Conservation (phyloP, 371 early-diverging fungal genomes). For the Actinomucor elegans region DNA sequence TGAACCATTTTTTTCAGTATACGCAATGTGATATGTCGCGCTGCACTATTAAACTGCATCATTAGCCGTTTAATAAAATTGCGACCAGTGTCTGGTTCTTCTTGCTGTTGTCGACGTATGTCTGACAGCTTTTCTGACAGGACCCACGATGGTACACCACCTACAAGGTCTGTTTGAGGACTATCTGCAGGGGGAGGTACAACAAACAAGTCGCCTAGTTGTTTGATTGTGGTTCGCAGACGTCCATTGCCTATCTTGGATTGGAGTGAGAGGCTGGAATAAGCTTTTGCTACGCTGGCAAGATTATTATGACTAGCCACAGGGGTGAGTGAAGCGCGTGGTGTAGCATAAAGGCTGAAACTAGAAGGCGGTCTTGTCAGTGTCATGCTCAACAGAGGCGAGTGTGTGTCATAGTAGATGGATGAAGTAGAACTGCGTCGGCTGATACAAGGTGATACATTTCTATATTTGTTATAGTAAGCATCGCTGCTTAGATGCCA, state of each 20-base stretch:
- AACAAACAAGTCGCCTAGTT: slow-evolving; percentile 14
- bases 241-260: slow-evolving; percentile 19
- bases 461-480: slow-evolving; percentile 13
- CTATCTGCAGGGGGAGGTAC: background rate
- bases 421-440: slow-evolving; percentile 34
- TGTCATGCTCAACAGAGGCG: slow-evolving; percentile 1
- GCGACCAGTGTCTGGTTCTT: background rate
- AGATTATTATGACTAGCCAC: slow-evolving; percentile 31
- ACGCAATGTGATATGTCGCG: slow-evolving; percentile 1
- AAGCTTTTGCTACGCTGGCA: slow-evolving; percentile 19
- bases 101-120: slow-evolving; percentile 7
- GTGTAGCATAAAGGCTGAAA: slow-evolving; percentile 28
- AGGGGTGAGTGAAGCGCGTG: slow-evolving; percentile 27
- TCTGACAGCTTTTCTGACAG: slow-evolving; percentile 19
- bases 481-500: slow-evolving; percentile 24
- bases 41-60: slow-evolving; percentile 2
- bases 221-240: slow-evolving; percentile 18
- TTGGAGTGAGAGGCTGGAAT: slow-evolving; percentile 10
- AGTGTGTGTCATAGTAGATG: slow-evolving; percentile 26
- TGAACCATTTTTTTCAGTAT: slow-evolving; percentile 18
- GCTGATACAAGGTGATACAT: slow-evolving; percentile 6
- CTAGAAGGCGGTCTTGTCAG: slow-evolving; percentile 12
- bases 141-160: slow-evolving; percentile 5
- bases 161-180: background rate
- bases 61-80: no score